phyloP scores from a whole-genome alignment of 768 basidiomycete species.

The Arthromyces matolae region DNA sequence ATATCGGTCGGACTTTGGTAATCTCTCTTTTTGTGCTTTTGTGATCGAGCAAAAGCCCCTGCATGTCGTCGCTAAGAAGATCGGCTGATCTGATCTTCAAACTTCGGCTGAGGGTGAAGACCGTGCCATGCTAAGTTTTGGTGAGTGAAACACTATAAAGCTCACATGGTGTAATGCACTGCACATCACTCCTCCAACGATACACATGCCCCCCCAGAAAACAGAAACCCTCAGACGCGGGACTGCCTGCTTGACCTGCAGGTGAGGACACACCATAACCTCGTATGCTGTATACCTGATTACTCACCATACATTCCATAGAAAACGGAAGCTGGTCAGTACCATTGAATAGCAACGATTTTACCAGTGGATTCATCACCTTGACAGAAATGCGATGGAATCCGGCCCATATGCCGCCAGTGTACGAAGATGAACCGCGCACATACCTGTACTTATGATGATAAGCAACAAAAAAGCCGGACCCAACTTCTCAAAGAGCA shows the following conservation, averaged over 20 bases:
- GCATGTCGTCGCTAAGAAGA: conserved; percentile 1
- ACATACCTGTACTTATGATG: conserved; percentile 56
- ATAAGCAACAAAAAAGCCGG: conserved; percentile 55
- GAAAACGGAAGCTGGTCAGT: conserved; percentile 43
- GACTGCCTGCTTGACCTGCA: conserved; percentile 41
- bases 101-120: not conserved
- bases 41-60: conserved; percentile 8
- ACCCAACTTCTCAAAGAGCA: conserved; percentile 58
- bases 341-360: not conserved
- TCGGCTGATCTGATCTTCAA: conserved; percentile 10
- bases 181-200: not conserved
- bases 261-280: conserved; percentile 27
- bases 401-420: conserved; percentile 51
- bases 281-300: not conserved
- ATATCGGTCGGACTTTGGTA: conserved; percentile 9
- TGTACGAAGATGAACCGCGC: conserved; percentile 52
- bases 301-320: conserved; percentile 10
- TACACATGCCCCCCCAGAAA: conserved; percentile 20
- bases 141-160: conserved; percentile 6
- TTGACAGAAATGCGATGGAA: conserved; percentile 61
- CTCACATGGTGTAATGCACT: not conserved
- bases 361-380: not conserved
- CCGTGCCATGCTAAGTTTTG: conserved; percentile 4
- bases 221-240: conserved; percentile 33
- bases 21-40: conserved; percentile 1